Evolutionary conservation across 2,329 filamentous ascomycete species (phyloP), one percentile per base, ranked within the genome.

Genomic region (Neonectria coccinea): DNA sequence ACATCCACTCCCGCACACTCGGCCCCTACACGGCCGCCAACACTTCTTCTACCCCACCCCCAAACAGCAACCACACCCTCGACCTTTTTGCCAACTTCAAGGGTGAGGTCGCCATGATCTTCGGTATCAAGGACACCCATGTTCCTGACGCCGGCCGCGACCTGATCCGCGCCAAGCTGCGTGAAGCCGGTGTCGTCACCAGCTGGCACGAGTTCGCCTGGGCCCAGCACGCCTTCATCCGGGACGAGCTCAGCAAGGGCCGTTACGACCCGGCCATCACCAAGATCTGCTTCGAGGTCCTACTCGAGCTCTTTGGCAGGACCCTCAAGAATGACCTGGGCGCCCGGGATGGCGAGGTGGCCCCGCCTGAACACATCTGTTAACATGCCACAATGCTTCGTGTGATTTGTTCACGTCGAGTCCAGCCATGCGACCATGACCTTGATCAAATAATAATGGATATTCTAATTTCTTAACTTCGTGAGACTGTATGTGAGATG

Each of bases 221-320:
- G 89, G 94, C 94, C 4, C 94, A 97, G 79, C 94, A 97, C 82
- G 94, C 94, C 5, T 97, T 97, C 76, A 97, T 97, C 77, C 86
- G 94, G 18, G 94, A 97, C 75, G 94, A 97, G 82, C 83, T 96
- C 64, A 94, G 91, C 79, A 97, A 97, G 81, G 94, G 94, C n/a
- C 86, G 94, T 27, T 97, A 97, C 75, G 94, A 97, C 77, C 92
- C 94, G 1, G 93, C 92, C 20, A 85, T 97, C 62, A 89, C 90
- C 4, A 95, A 94, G 76, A 87, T 95, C 39, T 97, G 94, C 81
- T 97, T 97, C 76, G 92, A 97, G 83, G 91, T 97, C 78, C 80
- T 97, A 73, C 83, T 96, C 16, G 94, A 97, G 82, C 75, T 97
- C 64, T 97, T 97, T 79, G 89, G 88, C 0, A 84, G 94, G 22